A percentile compares a stretch with the other conserved stretches of the same genome.
These are phyloP conservation scores for Hypoxylon sp. DNA, from an alignment of 2,329 filamentous ascomycete species.

Conservation along the genomic window DNA sequence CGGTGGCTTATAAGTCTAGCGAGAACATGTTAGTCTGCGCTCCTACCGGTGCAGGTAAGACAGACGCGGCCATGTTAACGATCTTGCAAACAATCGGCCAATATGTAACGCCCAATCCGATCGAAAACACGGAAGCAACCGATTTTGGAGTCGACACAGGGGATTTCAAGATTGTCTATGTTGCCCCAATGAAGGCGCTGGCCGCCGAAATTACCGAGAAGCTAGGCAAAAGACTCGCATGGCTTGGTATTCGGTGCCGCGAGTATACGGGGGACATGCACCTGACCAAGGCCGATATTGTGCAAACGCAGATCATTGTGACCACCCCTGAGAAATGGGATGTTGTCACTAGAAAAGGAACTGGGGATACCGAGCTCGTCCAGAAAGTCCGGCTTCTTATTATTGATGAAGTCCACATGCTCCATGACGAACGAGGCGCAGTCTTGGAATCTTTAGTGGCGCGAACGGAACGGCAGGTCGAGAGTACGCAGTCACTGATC, in stretches of 20 bases:
- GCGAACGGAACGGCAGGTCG: conserved; percentile 92
- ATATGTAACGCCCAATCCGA: conserved; percentile 80
- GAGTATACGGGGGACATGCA: conserved; percentile 99
- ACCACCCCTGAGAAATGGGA: conserved; percentile 99
- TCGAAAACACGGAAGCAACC: conserved; percentile 73
- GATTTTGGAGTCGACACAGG: conserved; percentile 85
- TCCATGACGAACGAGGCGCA: conserved; percentile 95
- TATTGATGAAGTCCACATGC: conserved; percentile 99
- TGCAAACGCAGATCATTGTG: conserved; percentile 96
- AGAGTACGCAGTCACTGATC: conserved; percentile 97
- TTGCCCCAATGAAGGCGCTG: conserved; percentile 98
- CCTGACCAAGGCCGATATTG: conserved; percentile 93
- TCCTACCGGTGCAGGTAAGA: conserved; percentile 98
- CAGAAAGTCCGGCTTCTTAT: conserved; percentile 96
- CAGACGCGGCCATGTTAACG: conserved; percentile 96
- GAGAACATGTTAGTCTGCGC: conserved; percentile 99
- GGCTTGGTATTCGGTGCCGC: conserved; percentile 90
- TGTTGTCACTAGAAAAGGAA: conserved; percentile 95
- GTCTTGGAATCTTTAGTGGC: conserved; percentile 96
- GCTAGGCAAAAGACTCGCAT: conserved; percentile 86
- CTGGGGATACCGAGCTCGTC: conserved; percentile 94
- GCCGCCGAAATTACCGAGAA: conserved; percentile 97
- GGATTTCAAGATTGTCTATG: conserved; percentile 98
- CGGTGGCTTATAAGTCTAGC: conserved; percentile 91
- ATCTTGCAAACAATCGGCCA: conserved; percentile 90